Evolutionary conservation across 2,329 filamentous ascomycete genomes (phyloP).

Genomic region (Tothia fuscella): DNA sequence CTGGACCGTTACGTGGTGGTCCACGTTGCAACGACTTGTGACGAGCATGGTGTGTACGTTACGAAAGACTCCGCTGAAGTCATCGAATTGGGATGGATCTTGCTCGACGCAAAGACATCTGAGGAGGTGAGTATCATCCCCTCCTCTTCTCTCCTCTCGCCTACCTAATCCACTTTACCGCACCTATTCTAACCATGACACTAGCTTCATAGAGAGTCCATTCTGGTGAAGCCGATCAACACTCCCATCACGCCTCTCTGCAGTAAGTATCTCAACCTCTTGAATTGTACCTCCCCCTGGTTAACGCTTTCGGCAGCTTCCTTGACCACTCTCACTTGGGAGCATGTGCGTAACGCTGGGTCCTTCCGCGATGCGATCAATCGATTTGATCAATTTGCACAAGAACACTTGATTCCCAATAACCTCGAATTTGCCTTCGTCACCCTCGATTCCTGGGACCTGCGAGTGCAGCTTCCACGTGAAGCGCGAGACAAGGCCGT

Average conservation of each 20-base stretch:
- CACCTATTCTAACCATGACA: conserved; percentile 17
- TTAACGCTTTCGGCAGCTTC: conserved; percentile 50
- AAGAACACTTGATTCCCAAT: conserved; percentile 79
- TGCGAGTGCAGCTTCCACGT: conserved; percentile 91
- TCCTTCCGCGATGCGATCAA: conserved; percentile 95
- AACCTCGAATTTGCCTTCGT: conserved; percentile 97
- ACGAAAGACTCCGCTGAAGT: conserved; percentile 99
- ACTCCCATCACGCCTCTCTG: conserved; percentile 96
- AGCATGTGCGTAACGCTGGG: conserved; percentile 94
- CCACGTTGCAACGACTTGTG: conserved; percentile 96
- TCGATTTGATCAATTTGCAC: conserved; percentile 86
- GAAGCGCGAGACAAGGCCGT: conserved; percentile 98
- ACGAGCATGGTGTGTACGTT: conserved; percentile 98
- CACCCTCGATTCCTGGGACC: conserved; percentile 95
- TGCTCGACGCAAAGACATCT: conserved; percentile 80
- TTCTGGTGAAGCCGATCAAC: conserved; percentile 96
- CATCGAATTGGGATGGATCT: conserved; percentile 96
- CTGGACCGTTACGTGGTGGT: conserved; percentile 97
- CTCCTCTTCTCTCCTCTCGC: conserved; percentile 2
- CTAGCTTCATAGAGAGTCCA: conserved; percentile 86
- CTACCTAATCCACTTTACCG: conserved; percentile 19
- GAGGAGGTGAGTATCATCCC: conserved; percentile 61
- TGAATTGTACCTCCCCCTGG: neutral
- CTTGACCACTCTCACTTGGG: conserved; percentile 95
- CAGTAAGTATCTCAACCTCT: conserved; percentile 52